phyloP scores from a whole-genome alignment of 352 stramenopile species.

The Phytophthora boehmeriae region DNA sequence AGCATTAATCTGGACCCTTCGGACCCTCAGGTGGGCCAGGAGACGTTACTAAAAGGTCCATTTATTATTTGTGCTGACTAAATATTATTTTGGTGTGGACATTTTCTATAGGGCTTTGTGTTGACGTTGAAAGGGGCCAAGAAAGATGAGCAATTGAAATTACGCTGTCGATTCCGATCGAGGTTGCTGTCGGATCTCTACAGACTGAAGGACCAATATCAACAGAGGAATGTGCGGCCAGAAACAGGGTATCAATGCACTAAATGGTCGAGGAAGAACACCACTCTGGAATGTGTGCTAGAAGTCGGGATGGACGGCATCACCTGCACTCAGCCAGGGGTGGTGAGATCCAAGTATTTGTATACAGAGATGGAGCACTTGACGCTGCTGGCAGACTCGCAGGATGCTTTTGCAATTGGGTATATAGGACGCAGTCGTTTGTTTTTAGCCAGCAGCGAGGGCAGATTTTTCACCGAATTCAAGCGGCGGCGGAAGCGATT shows the following conservation, averaged over 20 bases:
- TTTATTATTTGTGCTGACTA: not conserved
- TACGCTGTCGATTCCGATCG: conserved; percentile 79
- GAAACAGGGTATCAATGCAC: conserved; percentile 58
- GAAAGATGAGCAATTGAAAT: conserved; percentile 85
- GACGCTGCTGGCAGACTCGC: conserved; percentile 53
- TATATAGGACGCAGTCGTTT: conserved; percentile 71
- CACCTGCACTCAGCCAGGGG: conserved; percentile 40
- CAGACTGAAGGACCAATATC: conserved; percentile 63
- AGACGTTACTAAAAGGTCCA: not conserved
- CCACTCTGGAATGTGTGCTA: conserved; percentile 51
- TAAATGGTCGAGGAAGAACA: conserved; percentile 67
- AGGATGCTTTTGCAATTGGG: conserved; percentile 67
- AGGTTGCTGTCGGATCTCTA: conserved; percentile 83
- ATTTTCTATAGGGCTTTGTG: conserved; percentile 49
- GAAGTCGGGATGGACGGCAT: conserved; percentile 69
- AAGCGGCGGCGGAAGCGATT: conserved; percentile 58
- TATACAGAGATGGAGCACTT: conserved; percentile 86
- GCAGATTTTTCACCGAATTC: conserved; percentile 60
- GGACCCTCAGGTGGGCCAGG: conserved; percentile 44
- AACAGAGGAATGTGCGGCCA: conserved; percentile 32
- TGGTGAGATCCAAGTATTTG: conserved; percentile 73
- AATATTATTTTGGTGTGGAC: not conserved
- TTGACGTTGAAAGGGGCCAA: conserved; percentile 72
- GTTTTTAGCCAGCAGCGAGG: conserved; percentile 67
- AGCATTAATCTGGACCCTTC: conserved; percentile 62